Percentiles rank a stretch among this genome's conserved stretches.
Conservation (phyloP, 1,139 yeast species). For the Sugiyamaella novakii region DNA sequence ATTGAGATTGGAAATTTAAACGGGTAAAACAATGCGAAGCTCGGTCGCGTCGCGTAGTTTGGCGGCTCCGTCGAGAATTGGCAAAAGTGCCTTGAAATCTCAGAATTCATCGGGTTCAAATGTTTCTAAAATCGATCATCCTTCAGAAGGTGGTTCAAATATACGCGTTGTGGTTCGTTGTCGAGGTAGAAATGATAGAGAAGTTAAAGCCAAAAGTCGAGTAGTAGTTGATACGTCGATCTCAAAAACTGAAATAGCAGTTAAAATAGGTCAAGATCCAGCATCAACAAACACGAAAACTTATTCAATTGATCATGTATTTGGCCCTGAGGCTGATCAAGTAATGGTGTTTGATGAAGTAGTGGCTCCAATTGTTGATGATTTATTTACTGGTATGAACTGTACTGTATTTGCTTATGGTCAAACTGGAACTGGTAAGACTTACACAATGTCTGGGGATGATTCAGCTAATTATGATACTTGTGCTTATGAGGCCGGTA, state of each 20-base stretch:
- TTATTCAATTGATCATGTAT: conserved; percentile 67
- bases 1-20: no score
- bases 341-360: conserved; percentile 58
- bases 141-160: no score
- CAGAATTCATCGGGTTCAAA: no score
- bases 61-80: neutral
- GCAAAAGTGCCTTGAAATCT: no score
- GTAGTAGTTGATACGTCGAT: conserved; percentile 55
- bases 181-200: conserved; percentile 76
- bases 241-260: conserved; percentile 29
- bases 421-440: conserved; percentile 88
- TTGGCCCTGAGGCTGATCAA: conserved; percentile 76
- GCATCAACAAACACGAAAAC: conserved; percentile 45
- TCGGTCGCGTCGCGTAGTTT: conserved; percentile 7
- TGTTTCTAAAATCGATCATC: no score
- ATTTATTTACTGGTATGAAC: conserved; percentile 55
- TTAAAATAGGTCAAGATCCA: conserved; percentile 27
- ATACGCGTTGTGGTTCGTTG: conserved; percentile 89
- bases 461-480: conserved; percentile 34
- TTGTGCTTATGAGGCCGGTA: conserved; percentile 52
- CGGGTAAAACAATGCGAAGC: conserved; percentile 14
- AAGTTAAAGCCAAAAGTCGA: conserved; percentile 68
- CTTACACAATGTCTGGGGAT: conserved; percentile 84
- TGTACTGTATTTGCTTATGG: conserved; percentile 87
- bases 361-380: conserved; percentile 60